These are phyloP conservation scores for Neonectria magnoliae DNA, from an alignment of 2,329 filamentous ascomycete genomes.

Conservation along the genomic window DNA sequence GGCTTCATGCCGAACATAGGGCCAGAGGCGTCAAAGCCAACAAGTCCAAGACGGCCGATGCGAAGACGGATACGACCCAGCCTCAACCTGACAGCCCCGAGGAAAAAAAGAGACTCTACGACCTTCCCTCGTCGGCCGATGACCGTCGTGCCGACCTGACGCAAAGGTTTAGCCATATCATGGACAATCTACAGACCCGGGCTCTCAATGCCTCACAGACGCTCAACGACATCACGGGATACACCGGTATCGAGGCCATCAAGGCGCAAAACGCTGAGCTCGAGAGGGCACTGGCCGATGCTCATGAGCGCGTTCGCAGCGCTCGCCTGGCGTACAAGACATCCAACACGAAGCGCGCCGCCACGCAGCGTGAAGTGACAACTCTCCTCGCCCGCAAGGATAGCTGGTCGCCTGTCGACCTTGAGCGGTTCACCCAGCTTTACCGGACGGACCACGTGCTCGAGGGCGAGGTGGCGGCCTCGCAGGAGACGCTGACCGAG, in stretches of 20 bases:
- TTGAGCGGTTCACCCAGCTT: conserved; percentile 93
- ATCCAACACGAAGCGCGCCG: conserved; percentile 84
- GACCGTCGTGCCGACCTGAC: conserved; percentile 47
- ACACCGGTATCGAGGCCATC: conserved; percentile 87
- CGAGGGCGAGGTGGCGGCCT: conserved; percentile 81
- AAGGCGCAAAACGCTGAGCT: conserved; percentile 80
- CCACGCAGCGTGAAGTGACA: conserved; percentile 94
- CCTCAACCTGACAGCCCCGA: conserved; percentile 17
- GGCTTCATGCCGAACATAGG: conserved; percentile 27
- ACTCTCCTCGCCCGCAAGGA: conserved; percentile 93
- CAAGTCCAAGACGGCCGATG: conserved; percentile 1
- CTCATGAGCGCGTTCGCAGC: conserved; percentile 73
- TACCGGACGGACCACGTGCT: conserved; percentile 94
- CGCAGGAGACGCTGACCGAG: conserved; percentile 76
- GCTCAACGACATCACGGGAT: conserved; percentile 94
- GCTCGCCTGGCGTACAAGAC: conserved; percentile 82
- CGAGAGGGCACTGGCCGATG: conserved; percentile 66
- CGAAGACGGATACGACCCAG: conserved; percentile 15
- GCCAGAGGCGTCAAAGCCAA: conserved; percentile 5
- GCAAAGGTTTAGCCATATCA: conserved; percentile 61
- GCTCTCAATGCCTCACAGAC: conserved; percentile 86
- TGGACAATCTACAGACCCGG: conserved; percentile 90
- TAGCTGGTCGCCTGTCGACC: conserved; percentile 84
- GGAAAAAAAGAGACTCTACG: conserved; percentile 24
- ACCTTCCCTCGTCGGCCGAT: conserved; percentile 48